Base-by-base conservation (phyloP, 2,329 filamentous ascomycete species). In the Metarhizium album region DNA sequence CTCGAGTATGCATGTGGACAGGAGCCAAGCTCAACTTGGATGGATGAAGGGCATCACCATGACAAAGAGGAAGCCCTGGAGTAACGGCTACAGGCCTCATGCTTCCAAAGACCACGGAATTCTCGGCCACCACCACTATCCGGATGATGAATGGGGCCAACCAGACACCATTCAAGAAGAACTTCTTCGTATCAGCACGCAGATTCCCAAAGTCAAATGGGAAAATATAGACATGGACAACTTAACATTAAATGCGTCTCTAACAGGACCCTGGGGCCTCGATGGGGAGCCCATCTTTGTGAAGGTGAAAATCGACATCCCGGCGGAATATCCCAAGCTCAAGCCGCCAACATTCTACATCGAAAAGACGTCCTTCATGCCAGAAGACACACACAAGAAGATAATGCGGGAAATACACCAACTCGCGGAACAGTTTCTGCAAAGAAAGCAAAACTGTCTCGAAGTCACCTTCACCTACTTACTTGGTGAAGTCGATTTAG, bases 21-120 rank as follows among this genome's bases (percentile, higher is more conserved):
- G 71, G 37, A 76, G 70, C 51, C 71, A 76, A 45, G 74, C 76
- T 22, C 80, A 84, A 55, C 80, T 85, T 50, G 79, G 78, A 14
- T 85, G 82, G 82, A 84, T 85, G 78, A 83, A 80, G 59, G 81
- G 82, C 4, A 81, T 85, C 53, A 82, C 76, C 31, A 80, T 83
- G 70, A 80, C 74, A 46, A 80, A 76, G 62, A 70, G 73, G 50
- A 79, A 76, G 56, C 62, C 69, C 1, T 69, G 69, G 2, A 59
- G 67, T 13, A 70, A 71, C 40, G 58, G 56, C 9, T 55, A 59
- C 9, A 65, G 64, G 62, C 69, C 78, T 63, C 64, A 76, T 60
- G 64, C 74, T 59, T 71, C 79, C 55, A 68, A 79, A 68, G 71
- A 77, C 64, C 69, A 78, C 55, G 66, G 67, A 7, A 67, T 79